phyloP scores from a whole-genome alignment of 306 rosid genomes.

The Astragalus membranaceus region DNA sequence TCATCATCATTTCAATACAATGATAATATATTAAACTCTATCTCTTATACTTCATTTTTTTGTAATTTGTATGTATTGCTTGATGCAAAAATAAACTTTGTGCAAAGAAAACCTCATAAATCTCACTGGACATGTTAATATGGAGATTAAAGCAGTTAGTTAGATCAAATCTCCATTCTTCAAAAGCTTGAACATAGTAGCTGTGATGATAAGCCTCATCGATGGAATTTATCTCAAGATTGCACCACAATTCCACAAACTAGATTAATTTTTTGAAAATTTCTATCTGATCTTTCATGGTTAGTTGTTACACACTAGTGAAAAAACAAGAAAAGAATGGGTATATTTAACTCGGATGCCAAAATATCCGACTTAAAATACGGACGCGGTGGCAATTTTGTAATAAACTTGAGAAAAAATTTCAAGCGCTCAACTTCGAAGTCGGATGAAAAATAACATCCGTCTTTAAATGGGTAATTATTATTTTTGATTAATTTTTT shows the following conservation, averaged over 20 bases:
- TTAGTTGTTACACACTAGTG: conserved; percentile 44
- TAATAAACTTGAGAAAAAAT: too few relatives aligned
- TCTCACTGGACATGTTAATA: conserved; percentile 54
- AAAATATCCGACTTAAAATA: too few relatives aligned
- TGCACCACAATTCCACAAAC: conserved; percentile 45
- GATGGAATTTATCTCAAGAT: conserved; percentile 74
- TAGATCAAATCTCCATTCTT: conserved; percentile 54
- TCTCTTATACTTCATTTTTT: too few relatives aligned
- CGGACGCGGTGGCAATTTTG: too few relatives aligned
- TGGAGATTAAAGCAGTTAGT: conserved; percentile 39
- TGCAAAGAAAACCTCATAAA: conserved; percentile 69
- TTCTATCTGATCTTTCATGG: conserved; percentile 68
- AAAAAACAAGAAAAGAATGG: too few relatives aligned
- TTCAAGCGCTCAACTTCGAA: too few relatives aligned
- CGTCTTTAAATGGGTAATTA: too few relatives aligned
- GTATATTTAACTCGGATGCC: too few relatives aligned
- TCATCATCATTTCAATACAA: too few relatives aligned
- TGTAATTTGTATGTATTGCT: conserved; percentile 39
- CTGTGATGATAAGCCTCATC: conserved; percentile 39
- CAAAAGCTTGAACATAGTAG: conserved; percentile 47
- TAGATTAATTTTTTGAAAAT: conserved; percentile 51
- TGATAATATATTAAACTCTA: background rate
- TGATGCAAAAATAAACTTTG: conserved; percentile 78
- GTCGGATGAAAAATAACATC: too few relatives aligned
- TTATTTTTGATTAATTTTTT: too few relatives aligned